Evolutionary conservation across 2,329 filamentous ascomycete genomes (phyloP).

Genomic region (Exophiala calicioides): DNA sequence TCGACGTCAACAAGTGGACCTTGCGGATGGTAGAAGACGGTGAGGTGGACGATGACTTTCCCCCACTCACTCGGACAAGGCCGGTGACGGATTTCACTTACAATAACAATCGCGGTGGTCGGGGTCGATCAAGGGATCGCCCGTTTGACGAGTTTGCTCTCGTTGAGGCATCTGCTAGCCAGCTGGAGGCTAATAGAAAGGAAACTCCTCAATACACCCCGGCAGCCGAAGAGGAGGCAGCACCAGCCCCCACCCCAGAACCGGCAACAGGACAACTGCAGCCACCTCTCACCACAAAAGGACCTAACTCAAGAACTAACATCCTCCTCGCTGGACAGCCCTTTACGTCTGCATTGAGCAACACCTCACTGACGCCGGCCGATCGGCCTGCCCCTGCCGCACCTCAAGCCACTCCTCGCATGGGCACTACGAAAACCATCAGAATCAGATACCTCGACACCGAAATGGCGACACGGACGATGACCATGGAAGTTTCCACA

Average conservation of each 20-base stretch:
- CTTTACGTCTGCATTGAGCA: constrained; percentile 48
- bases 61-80: constrained; percentile 57
- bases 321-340: constrained; percentile 46
- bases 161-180: constrained; percentile 58
- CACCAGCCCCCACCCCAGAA: constrained; percentile 30
- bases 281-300: constrained; percentile 17
- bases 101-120: constrained; percentile 64
- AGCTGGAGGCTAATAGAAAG: constrained; percentile 61
- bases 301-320: constrained; percentile 36
- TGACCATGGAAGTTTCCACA: constrained; percentile 59
- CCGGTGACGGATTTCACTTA: constrained; percentile 65
- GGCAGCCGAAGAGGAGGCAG: constrained; percentile 36
- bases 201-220: constrained; percentile 54
- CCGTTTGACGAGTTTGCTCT: constrained; percentile 68
- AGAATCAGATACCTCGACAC: constrained; percentile 63
- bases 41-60: constrained; percentile 67
- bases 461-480: constrained; percentile 56
- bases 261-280: constrained; percentile 16
- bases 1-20: constrained; percentile 64
- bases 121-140: constrained; percentile 61
- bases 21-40: constrained; percentile 69
- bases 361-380: constrained; percentile 47
- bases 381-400: constrained; percentile 47
- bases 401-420: constrained; percentile 54
- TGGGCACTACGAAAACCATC: constrained; percentile 59